These are phyloP conservation scores for Spergularia azorica DNA, from an alignment of 179 eudicot species.

Conservation along the genomic window DNA sequence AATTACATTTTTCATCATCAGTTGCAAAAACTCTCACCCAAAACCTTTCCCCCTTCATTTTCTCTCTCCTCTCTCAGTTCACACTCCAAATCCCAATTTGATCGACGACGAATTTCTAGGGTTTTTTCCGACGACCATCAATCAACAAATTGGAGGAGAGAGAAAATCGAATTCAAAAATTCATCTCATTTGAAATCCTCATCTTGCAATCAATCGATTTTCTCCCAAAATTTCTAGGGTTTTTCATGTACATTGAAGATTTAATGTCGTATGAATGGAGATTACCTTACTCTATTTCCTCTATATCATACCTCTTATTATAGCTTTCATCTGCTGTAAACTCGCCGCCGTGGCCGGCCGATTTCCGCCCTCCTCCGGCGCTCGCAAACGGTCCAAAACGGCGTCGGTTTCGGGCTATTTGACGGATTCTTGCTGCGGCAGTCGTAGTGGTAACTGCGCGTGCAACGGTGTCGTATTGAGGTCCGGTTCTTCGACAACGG, in stretches of 20 bases:
- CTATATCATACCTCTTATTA: constrained; percentile 26
- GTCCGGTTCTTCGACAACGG: background rate
- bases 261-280: constrained; percentile 64
- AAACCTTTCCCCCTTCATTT: no score
- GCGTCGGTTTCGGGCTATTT: constrained; percentile 11
- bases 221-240: constrained; percentile 35
- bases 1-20: no score
- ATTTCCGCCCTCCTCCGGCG: constrained; percentile 27
- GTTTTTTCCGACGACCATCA: no score
- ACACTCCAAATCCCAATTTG: no score
- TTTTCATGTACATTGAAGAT: constrained; percentile 42
- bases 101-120: no score
- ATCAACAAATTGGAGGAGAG: background rate
- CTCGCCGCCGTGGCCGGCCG: constrained; percentile 41
- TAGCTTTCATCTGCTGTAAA: constrained; percentile 37
- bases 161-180: background rate
- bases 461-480: constrained; percentile 11
- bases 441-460: background rate
- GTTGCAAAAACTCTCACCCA: no score
- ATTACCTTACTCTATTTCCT: constrained; percentile 24
- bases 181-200: background rate
- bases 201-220: background rate
- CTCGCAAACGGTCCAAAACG: constrained; percentile 3
- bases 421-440: background rate
- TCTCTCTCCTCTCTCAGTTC: no score